Evolutionary conservation across 2,329 filamentous ascomycete species (phyloP).

Genomic region (Thyridium curvatum): DNA sequence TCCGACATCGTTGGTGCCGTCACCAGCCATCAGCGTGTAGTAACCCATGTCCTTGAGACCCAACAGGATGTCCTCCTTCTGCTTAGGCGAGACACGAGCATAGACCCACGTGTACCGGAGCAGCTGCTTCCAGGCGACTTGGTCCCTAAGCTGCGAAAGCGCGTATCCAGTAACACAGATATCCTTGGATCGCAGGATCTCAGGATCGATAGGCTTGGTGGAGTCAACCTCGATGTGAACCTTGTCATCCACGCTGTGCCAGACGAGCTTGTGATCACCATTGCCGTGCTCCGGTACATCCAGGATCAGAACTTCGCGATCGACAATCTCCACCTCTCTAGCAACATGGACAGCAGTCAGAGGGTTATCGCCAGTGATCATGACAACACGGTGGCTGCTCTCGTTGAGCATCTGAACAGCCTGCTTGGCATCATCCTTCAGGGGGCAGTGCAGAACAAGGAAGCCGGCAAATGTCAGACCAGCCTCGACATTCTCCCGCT

Average conservation of each 20-base stretch:
- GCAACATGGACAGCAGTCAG: conserved; percentile 95
- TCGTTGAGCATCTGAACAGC: conserved; percentile 96
- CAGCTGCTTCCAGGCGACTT: conserved; percentile 68
- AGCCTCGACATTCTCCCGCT: conserved; percentile 85
- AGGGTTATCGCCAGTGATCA: conserved; percentile 99
- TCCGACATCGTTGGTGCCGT: conserved; percentile 96
- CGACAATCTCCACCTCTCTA: conserved; percentile 92
- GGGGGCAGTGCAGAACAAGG: conserved; percentile 86
- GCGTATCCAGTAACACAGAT: conserved; percentile 95
- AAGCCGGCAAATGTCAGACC: conserved; percentile 89
- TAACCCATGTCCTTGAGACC: conserved; percentile 95
- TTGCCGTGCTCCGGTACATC: conserved; percentile 90
- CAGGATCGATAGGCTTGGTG: conserved; percentile 68
- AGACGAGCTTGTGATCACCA: conserved; percentile 75
- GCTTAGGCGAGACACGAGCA: conserved; percentile 94
- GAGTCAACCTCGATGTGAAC: conserved; percentile 81
- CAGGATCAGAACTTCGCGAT: conserved; percentile 88
- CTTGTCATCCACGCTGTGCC: conserved; percentile 92
- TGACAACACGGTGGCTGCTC: conserved; percentile 95
- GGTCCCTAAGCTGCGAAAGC: conserved; percentile 78
- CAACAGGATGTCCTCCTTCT: conserved; percentile 97
- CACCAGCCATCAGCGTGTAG: conserved; percentile 97
- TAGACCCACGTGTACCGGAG: conserved; percentile 95
- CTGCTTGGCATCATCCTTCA: conserved; percentile 94
- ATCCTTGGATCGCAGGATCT: conserved; percentile 81